phyloP scores from a whole-genome alignment of 75 land plant genomes.

The Cryptomeria japonica region DNA sequence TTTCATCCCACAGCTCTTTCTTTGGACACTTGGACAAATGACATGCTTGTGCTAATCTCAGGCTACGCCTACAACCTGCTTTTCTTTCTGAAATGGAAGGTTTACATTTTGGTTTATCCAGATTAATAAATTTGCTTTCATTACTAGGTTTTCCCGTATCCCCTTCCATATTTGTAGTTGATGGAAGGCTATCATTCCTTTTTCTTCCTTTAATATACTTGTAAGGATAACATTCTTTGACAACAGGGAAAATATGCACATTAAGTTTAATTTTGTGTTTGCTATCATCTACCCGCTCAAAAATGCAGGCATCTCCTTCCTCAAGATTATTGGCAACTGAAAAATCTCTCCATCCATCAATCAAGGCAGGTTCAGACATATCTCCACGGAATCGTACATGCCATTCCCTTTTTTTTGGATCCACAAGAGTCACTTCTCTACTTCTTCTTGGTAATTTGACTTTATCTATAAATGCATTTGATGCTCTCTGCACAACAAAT shows the following conservation, averaged over 20 bases:
- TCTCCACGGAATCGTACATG: too few relatives aligned
- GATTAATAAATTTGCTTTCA: background rate
- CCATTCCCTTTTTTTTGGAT: background rate
- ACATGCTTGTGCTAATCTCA: background rate
- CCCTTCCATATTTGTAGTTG: background rate
- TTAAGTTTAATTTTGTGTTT: background rate
- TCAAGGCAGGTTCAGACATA: background rate
- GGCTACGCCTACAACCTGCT: background rate
- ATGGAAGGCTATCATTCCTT: too few relatives aligned
- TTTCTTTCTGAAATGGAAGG: background rate
- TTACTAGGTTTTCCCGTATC: background rate
- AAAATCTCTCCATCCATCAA: slow-evolving; percentile 18
- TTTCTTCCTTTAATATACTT: background rate
- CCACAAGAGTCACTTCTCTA: background rate
- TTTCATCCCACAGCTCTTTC: background rate
- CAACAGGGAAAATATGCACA: slow-evolving; percentile 20
- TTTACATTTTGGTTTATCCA: background rate
- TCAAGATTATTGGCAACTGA: slow-evolving; percentile 13
- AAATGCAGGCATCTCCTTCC: slow-evolving; percentile 27
- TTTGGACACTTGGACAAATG: background rate
- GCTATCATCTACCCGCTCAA: background rate
- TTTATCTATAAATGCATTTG: background rate
- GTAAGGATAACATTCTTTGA: slow-evolving; percentile 2
- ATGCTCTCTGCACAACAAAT: background rate
- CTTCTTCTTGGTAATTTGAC: background rate